A percentile compares a stretch with the other conserved stretches of the same genome.
phyloP scores from a whole-genome alignment of 768 basidiomycete species.

The Termitomyces bulborhizus region DNA sequence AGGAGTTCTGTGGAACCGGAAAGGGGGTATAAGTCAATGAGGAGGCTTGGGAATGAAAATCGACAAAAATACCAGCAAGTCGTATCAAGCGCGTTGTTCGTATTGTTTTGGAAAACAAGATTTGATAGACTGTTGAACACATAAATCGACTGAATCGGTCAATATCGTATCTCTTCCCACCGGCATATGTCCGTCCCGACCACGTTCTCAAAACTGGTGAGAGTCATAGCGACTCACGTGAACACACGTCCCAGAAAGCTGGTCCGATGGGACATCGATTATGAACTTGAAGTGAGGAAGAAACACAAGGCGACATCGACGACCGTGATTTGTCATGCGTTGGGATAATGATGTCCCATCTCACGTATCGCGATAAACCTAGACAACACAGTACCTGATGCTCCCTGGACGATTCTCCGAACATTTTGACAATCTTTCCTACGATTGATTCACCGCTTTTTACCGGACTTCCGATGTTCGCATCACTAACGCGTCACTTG shows the following conservation, averaged over 20 bases:
- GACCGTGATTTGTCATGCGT: not conserved
- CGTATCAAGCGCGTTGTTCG: slow-evolving; percentile 10
- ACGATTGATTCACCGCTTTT: slow-evolving; percentile 35
- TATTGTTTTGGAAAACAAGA: slow-evolving; percentile 2
- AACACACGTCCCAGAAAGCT: not conserved
- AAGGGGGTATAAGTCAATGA: not conserved
- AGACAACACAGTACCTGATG: slow-evolving; percentile 41
- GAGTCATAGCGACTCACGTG: not conserved
- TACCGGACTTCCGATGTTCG: slow-evolving; percentile 59
- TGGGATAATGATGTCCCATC: not conserved
- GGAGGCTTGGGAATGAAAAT: not conserved
- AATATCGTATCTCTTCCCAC: not conserved
- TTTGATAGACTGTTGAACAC: not conserved
- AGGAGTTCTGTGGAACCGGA: not conserved
- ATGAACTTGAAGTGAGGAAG: not conserved
- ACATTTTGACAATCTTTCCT: slow-evolving; percentile 32
- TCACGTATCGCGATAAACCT: slow-evolving; percentile 17
- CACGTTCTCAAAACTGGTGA: not conserved
- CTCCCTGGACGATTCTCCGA: slow-evolving; percentile 39
- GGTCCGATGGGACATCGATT: not conserved
- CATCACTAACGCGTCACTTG: slow-evolving; percentile 42
- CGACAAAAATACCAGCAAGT: slow-evolving; percentile 15
- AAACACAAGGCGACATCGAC: not conserved
- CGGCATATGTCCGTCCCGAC: not conserved
- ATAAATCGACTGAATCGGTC: not conserved